Evolutionary conservation across 1,284 basidiomycete genomes (phyloP).

Genomic region (Schizopora paradoxa): DNA sequence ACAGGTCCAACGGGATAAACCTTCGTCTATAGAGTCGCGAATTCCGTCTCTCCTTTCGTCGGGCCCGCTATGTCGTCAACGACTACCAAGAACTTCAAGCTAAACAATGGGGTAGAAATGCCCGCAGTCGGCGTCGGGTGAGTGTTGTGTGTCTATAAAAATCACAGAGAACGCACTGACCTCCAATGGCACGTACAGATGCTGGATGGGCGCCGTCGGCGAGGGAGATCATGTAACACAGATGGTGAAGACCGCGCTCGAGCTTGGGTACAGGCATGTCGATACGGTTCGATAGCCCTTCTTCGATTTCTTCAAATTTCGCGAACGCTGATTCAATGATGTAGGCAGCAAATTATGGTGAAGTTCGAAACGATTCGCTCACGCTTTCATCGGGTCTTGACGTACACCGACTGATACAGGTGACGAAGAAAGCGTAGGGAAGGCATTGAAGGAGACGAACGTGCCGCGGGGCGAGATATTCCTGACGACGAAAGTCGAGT

Average conservation of each 20-base stretch:
- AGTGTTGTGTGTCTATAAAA: background rate
- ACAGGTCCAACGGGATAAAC: no score
- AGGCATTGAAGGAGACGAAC: conserved; percentile 42
- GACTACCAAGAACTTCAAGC: no score
- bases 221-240: background rate
- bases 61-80: no score
- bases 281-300: conserved; percentile 21
- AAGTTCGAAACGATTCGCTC: conserved; percentile 15
- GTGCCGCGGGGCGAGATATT: conserved; percentile 44
- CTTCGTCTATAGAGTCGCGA: no score
- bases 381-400: conserved; percentile 5
- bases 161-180: no score
- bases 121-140: conserved; percentile 8
- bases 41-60: no score
- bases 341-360: conserved; percentile 15
- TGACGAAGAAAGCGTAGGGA: conserved; percentile 46
- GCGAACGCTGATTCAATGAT: background rate
- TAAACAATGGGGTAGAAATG: conserved; percentile 8
- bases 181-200: no score
- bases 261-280: conserved; percentile 18
- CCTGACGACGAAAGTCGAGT: conserved; percentile 43
- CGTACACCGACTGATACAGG: conserved; percentile 18
- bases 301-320: background rate
- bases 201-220: conserved; percentile 2
- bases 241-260: conserved; percentile 2